Evolutionary conservation across 2,329 filamentous ascomycete species (phyloP), one percentile per base, ranked within the genome.

Genomic region (Ustulina deusta): DNA sequence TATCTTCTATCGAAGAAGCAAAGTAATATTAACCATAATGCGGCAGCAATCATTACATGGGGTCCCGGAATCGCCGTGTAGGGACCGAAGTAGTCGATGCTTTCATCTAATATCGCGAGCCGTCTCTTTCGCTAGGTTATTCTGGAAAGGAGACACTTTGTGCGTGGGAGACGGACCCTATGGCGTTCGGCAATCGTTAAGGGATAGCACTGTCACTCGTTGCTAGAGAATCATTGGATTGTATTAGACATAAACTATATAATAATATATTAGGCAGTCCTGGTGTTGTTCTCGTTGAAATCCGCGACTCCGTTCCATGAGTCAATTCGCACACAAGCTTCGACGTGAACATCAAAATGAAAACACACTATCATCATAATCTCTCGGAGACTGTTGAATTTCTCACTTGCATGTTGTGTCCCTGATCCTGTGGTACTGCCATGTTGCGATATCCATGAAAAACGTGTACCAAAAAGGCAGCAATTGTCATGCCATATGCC

Each of bases 1-100:
- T 99, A 81, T 94, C 91, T 60, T 91, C 71, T 22, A 72, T 64
- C 17, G 73, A 74, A 54, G 58, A 63, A 52, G 38, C 63, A 15
- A 62, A 48, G 7, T 65, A 71, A 63, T 44, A 17, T 46, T 49
- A 63, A 59, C 59, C n/a, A 60, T 42, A 48, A 56, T n/a, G 38
- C 25, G 27, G 13, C 32, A 20, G 42, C 68, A 59, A 22, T 15
- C 25, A 34, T 20, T 54, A 44, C 52, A 63, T 36, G 54, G 49
- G 55, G 40, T 63, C 57, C 68, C 52, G 69, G 61, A 56, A 66
- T 51, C 57, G 51, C 38, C 42, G 34, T 48, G 52, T 60, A 54
- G 61, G 34, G 32, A 57, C 38, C 29, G 27, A 65, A 63, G 22
- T 17, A 52, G 40, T 60, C 22, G 38, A 65, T 44, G n/a, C 1